These are phyloP conservation scores for Sabuloglossum arenarium DNA, from an alignment of 495 filamentous ascomycete species.

Conservation along the genomic window DNA sequence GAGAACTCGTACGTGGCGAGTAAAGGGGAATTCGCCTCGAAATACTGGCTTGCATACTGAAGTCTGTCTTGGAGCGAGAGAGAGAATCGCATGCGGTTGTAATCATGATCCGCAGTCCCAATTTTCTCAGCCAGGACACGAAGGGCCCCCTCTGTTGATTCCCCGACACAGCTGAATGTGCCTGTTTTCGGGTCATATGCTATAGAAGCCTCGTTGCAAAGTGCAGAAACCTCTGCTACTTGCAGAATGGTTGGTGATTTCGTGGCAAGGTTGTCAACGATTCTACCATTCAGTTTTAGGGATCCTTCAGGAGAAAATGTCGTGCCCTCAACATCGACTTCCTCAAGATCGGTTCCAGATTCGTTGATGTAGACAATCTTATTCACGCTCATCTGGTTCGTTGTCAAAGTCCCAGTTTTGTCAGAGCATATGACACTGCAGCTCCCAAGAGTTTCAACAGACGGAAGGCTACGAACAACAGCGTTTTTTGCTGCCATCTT, in stretches of 20 bases:
- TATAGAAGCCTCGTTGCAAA: conserved; percentile 80
- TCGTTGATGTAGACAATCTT: conserved; percentile 69
- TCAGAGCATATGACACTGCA: conserved; percentile 99
- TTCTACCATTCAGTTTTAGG: conserved; percentile 44
- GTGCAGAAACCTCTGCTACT: conserved; percentile 68
- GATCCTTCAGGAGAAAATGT: conserved; percentile 75
- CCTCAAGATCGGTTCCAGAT: conserved; percentile 54
- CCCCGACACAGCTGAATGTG: conserved; percentile 68
- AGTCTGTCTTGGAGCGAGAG: conserved; percentile 35
- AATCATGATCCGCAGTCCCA: conserved; percentile 39
- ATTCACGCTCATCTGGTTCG: conserved; percentile 98
- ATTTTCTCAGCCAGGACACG: conserved; percentile 89
- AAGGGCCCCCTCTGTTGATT: conserved; percentile 88
- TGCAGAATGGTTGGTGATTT: conserved; percentile 62
- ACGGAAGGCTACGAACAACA: conserved; percentile 85
- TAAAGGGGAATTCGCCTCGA: conserved; percentile 50
- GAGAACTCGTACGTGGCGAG: conserved; percentile 94
- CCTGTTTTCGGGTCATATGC: conserved; percentile 55
- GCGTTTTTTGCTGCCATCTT: conserved; percentile 99
- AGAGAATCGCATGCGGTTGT: conserved; percentile 30
- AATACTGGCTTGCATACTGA: conserved; percentile 65
- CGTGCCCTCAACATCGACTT: conserved; percentile 80
- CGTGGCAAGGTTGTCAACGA: conserved; percentile 43
- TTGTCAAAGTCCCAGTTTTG: conserved; percentile 96
- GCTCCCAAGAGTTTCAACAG: conserved; percentile 94